phyloP scores from a whole-genome alignment of 371 early-diverging fungal species.

The Mortierella sp. region DNA sequence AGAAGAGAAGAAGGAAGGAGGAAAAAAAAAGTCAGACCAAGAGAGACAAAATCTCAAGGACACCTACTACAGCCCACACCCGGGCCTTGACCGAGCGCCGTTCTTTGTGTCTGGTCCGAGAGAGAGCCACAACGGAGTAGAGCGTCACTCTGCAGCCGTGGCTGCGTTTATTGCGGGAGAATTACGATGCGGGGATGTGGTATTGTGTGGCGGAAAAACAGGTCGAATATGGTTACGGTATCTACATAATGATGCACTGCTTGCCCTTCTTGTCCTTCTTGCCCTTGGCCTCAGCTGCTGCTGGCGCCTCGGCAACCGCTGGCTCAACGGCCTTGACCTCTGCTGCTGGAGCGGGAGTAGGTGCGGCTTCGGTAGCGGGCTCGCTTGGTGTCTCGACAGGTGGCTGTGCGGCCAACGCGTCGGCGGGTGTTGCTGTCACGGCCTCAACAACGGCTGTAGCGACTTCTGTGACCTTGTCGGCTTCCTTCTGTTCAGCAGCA shows the following conservation, averaged over 20 bases:
- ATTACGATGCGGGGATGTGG: too few relatives aligned
- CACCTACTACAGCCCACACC: too few relatives aligned
- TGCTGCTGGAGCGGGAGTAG: slow-evolving; percentile 7
- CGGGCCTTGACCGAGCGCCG: too few relatives aligned
- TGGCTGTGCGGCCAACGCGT: not conserved
- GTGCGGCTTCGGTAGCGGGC: slow-evolving; percentile 1
- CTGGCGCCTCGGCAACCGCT: not conserved
- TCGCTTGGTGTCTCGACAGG: slow-evolving; percentile 6
- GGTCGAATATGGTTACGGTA: not conserved
- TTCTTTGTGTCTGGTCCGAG: too few relatives aligned
- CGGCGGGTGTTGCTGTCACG: too few relatives aligned
- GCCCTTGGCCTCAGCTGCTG: not conserved
- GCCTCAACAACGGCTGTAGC: not conserved
- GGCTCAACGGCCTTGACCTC: slow-evolving; percentile 6
- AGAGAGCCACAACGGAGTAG: too few relatives aligned
- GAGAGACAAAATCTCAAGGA: not conserved
- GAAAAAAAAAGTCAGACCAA: not conserved
- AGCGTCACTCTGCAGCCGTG: too few relatives aligned
- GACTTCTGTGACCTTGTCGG: slow-evolving; percentile 1
- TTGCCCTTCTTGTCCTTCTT: slow-evolving; percentile 28
- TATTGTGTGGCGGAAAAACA: not conserved
- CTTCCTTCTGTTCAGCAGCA: slow-evolving; percentile 9
- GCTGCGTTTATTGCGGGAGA: too few relatives aligned
- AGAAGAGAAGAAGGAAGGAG: not conserved
- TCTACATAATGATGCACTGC: slow-evolving; percentile 40